Conservation (phyloP, 2,329 filamentous ascomycete genomes). For the Aspergillus sp. region DNA sequence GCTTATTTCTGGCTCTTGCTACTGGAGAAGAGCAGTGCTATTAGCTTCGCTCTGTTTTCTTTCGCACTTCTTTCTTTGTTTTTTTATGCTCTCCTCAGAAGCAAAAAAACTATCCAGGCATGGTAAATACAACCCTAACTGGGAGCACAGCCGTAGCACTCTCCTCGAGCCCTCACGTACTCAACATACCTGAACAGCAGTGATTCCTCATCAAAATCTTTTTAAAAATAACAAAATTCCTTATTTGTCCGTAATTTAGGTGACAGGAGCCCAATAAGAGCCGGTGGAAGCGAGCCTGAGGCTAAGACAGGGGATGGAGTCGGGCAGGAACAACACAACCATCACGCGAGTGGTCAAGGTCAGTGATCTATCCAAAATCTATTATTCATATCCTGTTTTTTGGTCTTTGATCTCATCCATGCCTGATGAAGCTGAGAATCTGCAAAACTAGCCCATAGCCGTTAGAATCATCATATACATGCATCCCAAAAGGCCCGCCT, state of each 20-base stretch:
- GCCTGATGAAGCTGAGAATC: slow-evolving; percentile 3
- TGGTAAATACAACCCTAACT: no score
- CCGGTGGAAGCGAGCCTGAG: not conserved
- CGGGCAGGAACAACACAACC: not conserved
- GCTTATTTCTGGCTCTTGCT: slow-evolving; percentile 12
- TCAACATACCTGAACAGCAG: no score
- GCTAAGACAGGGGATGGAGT: not conserved
- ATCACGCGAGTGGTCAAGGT: not conserved
- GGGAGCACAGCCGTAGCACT: no score
- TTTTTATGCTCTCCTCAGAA: not conserved
- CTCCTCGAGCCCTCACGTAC: no score
- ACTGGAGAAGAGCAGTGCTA: not conserved
- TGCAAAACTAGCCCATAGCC: slow-evolving; percentile 4
- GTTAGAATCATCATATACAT: slow-evolving; percentile 14
- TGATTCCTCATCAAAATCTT: not conserved
- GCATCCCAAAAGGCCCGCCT: slow-evolving; percentile 10
- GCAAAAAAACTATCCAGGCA: no score
- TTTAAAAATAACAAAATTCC: not conserved
- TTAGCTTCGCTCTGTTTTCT: not conserved
- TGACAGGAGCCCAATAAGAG: not conserved
- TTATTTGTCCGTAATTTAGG: not conserved
- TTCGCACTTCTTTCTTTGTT: not conserved
- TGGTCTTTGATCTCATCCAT: not conserved
- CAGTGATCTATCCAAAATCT: not conserved
- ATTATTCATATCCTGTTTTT: not conserved